A percentile compares a stretch with the other conserved stretches of the same genome.
Evolutionary conservation across 768 basidiomycete genomes (phyloP).

Genomic region (Suillus paluster): DNA sequence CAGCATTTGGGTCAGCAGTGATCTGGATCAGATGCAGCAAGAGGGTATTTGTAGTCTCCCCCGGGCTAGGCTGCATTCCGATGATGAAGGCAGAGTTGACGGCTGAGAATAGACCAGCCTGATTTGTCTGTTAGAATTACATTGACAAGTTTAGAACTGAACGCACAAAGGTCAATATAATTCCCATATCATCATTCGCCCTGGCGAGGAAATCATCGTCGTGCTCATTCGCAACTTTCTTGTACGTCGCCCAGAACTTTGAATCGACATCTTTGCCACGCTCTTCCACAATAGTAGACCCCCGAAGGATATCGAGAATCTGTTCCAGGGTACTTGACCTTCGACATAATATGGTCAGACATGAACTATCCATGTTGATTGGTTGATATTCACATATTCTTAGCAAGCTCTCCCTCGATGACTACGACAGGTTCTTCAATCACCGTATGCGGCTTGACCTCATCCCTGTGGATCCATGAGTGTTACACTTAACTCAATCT

Average conservation of each 20-base stretch:
- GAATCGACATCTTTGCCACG: background rate
- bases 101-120: slow-evolving; percentile 6
- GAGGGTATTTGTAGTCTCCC: background rate
- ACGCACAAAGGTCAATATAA: slow-evolving; percentile 3
- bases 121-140: background rate
- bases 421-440: background rate
- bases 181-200: slow-evolving; percentile 1
- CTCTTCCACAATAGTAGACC: background rate
- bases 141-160: background rate
- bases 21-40: background rate
- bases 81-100: slow-evolving; percentile 2
- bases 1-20: background rate
- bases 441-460: no score
- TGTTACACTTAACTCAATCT: no score
- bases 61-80: background rate
- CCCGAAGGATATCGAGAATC: background rate
- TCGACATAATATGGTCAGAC: background rate
- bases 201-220: background rate
- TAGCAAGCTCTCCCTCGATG: background rate
- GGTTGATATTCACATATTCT: background rate
- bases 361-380: background rate
- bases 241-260: background rate
- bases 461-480: no score
- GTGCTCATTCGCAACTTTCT: background rate
- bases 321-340: background rate